A percentile compares a stretch with the other conserved stretches of the same genome.
phyloP scores from a whole-genome alignment of 108 stramenopile species.

The Fistulifera pelliculosa region DNA sequence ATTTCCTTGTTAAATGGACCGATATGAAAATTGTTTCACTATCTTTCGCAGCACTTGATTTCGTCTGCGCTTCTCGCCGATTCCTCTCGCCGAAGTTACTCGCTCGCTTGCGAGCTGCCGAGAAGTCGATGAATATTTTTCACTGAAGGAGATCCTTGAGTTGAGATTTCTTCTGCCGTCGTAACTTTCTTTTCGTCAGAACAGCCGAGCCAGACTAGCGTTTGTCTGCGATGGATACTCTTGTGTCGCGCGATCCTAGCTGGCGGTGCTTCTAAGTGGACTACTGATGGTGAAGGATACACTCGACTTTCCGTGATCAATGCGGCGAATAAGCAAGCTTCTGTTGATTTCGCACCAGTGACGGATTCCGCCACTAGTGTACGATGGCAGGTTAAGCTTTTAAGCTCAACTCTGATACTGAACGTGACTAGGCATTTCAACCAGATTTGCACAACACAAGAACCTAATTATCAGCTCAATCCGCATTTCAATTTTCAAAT shows the following conservation, averaged over 20 bases:
- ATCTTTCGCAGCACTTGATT: constrained; percentile 26
- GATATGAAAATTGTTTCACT: constrained; percentile 20
- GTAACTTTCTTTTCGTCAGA: not conserved
- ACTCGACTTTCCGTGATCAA: constrained; percentile 21
- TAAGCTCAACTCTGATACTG: constrained; percentile 12
- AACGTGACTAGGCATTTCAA: no score
- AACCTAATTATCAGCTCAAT: no score
- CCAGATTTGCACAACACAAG: no score
- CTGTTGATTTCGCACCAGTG: constrained; percentile 20
- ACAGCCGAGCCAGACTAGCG: not conserved
- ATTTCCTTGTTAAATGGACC: constrained; percentile 8
- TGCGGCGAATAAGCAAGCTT: constrained; percentile 20
- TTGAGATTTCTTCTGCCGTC: not conserved
- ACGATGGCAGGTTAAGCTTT: constrained; percentile 56
- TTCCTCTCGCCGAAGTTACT: no score
- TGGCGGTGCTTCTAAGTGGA: constrained; percentile 14
- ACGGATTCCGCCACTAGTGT: constrained; percentile 28
- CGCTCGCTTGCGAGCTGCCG: not conserved
- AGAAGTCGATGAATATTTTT: not conserved
- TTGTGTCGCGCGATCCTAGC: constrained; percentile 34
- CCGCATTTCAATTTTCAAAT: no score
- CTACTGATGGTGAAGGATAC: constrained; percentile 16
- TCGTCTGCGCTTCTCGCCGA: not conserved
- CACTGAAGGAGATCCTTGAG: not conserved
- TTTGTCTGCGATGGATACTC: constrained; percentile 44